Evolutionary conservation across 192 early-diverging fungal genomes (phyloP).

Genomic region (Jimgerdemannia flammicorona): DNA sequence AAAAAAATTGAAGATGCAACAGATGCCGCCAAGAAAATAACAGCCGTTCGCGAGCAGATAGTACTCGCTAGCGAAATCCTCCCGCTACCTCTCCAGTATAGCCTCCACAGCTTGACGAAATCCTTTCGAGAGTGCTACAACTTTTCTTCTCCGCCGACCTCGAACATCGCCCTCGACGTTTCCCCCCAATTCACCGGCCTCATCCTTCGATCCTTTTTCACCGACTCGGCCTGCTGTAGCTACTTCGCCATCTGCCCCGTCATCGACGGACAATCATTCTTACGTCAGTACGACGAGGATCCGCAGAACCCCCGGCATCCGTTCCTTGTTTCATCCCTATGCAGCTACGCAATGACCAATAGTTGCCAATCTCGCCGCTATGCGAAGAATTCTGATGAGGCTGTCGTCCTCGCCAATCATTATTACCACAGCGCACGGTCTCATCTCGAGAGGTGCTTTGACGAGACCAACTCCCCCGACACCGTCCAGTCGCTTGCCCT

Average conservation of each 20-base stretch:
- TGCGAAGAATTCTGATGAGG: background rate
- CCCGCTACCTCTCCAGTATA: too few relatives aligned
- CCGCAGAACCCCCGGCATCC: background rate
- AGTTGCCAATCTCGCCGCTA: background rate
- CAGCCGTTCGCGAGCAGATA: too few relatives aligned
- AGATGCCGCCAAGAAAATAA: too few relatives aligned
- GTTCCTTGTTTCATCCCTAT: background rate
- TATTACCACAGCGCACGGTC: background rate
- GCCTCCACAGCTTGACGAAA: background rate
- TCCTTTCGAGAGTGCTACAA: background rate
- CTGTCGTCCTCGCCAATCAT: background rate
- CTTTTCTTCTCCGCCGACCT: background rate
- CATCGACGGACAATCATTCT: background rate
- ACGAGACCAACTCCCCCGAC: background rate
- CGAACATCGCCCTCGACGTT: background rate
- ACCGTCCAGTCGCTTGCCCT: background rate
- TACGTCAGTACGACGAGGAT: background rate
- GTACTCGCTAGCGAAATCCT: too few relatives aligned
- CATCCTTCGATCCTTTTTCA: background rate
- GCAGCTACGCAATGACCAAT: background rate
- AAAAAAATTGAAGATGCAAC: background rate
- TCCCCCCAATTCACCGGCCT: background rate
- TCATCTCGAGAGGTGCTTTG: background rate
- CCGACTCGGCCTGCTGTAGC: background rate
- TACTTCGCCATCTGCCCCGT: background rate